A percentile compares a stretch with the other conserved stretches of the same genome.
Conservation (phyloP, 176 grass and related monocot species). For the Otatea glauca region DNA sequence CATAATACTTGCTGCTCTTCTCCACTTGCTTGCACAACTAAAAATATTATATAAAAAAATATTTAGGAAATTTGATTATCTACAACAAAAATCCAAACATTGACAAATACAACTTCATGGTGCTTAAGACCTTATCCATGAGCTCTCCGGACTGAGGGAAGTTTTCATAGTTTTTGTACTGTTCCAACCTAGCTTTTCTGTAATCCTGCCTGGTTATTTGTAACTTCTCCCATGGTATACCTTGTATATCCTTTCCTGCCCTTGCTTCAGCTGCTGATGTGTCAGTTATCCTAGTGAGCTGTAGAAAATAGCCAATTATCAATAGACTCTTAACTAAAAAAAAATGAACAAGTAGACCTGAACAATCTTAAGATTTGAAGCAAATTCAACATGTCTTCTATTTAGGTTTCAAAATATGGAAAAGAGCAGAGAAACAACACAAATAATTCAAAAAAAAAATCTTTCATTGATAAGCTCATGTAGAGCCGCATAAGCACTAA, state of each 20-base stretch:
- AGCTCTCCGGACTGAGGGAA: slow-evolving; percentile 70
- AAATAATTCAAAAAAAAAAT: not conserved
- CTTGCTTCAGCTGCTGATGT: slow-evolving; percentile 86
- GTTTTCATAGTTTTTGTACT: slow-evolving; percentile 96
- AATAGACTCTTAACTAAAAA: not conserved
- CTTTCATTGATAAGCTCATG: not conserved
- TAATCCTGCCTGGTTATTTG: slow-evolving; percentile 66
- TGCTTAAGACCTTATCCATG: slow-evolving; percentile 69
- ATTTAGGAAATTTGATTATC: slow-evolving; percentile 33
- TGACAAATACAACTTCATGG: slow-evolving; percentile 13
- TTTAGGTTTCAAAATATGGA: slow-evolving; percentile 16
- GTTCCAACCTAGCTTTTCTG: slow-evolving; percentile 77
- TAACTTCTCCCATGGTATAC: slow-evolving; percentile 87
- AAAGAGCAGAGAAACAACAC: not conserved
- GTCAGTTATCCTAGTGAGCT: slow-evolving; percentile 75
- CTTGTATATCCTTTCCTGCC: slow-evolving; percentile 90
- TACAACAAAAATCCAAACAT: slow-evolving; percentile 33
- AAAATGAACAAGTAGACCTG: not conserved
- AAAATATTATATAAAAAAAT: slow-evolving; percentile 33
- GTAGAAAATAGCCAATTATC: slow-evolving; percentile 27
- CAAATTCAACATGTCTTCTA: not conserved
- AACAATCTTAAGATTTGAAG: not conserved
- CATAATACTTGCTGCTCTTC: slow-evolving; percentile 73
- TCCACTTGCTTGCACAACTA: slow-evolving; percentile 83
- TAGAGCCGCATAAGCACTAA: not conserved